These are phyloP conservation scores for Gossypium anomalum DNA, from an alignment of 345 rosid genomes.

Conservation along the genomic window DNA sequence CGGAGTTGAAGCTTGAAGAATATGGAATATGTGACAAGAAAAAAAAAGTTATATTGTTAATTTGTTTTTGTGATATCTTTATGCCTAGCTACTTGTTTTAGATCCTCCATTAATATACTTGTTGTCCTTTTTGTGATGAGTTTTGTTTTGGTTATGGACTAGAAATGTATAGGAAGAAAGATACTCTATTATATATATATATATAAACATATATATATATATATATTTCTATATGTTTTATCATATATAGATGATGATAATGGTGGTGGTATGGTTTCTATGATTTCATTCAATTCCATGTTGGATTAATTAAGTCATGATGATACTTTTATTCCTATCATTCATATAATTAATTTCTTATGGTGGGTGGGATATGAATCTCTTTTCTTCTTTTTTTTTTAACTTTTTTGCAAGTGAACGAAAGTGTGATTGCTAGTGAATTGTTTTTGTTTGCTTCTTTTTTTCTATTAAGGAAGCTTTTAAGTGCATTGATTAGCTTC, in stretches of 20 bases:
- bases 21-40: background rate
- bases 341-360: background rate
- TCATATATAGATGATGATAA: conserved; percentile 12
- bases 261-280: conserved; percentile 12
- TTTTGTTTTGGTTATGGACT: background rate
- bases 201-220: background rate
- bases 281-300: background rate
- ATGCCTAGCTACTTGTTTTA: background rate
- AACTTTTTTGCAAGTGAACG: too few relatives aligned
- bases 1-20: conserved; percentile 1
- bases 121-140: conserved; percentile 5
- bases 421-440: too few relatives aligned
- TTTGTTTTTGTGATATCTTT: conserved; percentile 1
- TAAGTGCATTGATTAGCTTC: background rate
- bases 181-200: background rate
- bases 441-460: background rate
- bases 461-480: too few relatives aligned
- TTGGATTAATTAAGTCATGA: too few relatives aligned
- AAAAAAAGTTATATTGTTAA: background rate
- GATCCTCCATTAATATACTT: conserved; percentile 7
- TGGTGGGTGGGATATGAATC: background rate
- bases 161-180: conserved; percentile 22
- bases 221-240: conserved; percentile 17
- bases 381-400: background rate
- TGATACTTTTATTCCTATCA: too few relatives aligned